Conservation (phyloP, 2,329 filamentous ascomycete genomes). For the Cladosporium sp. region DNA sequence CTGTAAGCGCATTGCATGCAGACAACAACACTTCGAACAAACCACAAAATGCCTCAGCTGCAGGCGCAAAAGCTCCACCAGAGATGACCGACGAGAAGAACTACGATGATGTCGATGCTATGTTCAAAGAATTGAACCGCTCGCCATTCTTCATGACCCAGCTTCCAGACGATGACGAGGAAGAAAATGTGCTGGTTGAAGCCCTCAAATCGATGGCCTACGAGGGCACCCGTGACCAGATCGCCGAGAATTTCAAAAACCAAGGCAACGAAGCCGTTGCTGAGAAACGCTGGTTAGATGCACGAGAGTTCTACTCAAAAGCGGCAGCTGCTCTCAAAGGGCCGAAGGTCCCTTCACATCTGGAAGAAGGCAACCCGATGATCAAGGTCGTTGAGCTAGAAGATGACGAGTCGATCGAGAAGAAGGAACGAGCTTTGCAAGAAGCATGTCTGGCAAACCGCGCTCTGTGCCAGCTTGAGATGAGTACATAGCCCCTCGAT, state of each 20-base stretch:
- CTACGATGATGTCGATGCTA: constrained; percentile 55
- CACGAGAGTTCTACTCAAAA: constrained; percentile 87
- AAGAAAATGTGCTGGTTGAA: constrained; percentile 76
- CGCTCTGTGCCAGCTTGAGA: constrained; percentile 81
- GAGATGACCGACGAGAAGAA: constrained; percentile 40
- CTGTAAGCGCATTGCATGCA: background rate
- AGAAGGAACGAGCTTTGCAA: constrained; percentile 60
- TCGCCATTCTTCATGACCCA: constrained; percentile 94
- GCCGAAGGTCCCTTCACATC: constrained; percentile 42
- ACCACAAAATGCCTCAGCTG: background rate
- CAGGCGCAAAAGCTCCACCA: background rate
- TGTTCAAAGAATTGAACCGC: constrained; percentile 62
- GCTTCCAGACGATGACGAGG: constrained; percentile 59
- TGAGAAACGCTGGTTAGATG: constrained; percentile 70
- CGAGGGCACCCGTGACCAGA: constrained; percentile 82
- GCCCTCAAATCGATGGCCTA: constrained; percentile 87
- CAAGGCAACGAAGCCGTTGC: constrained; percentile 87
- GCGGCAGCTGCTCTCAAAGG: constrained; percentile 68
- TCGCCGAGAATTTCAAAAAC: constrained; percentile 79
- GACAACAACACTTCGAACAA: background rate
- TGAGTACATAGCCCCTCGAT: constrained; percentile 49
- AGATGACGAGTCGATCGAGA: constrained; percentile 57
- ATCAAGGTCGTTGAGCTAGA: constrained; percentile 50
- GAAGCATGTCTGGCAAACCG: constrained; percentile 82
- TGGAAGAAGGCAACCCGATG: constrained; percentile 41